Evolutionary conservation across 2,329 filamentous ascomycete species (phyloP), one percentile per base, ranked within the genome.

Genomic region (Phialocephala subalpina): DNA sequence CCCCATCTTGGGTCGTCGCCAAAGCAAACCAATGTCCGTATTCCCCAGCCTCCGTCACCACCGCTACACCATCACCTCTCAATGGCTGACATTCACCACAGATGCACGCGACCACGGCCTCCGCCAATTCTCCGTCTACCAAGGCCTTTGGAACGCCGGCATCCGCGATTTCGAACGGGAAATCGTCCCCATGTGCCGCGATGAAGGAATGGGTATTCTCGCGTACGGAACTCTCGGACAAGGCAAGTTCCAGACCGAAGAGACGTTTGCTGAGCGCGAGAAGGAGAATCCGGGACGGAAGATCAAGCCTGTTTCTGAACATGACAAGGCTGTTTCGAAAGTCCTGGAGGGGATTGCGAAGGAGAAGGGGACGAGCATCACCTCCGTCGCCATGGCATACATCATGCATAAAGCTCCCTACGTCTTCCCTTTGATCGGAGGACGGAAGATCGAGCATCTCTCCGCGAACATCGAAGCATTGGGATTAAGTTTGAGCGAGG

Each of bases 1-100:
- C 86, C 0, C 90, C 90, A 0, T 90, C 90, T 18, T 92, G 90
- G 90, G 77, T 90, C 11, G 88, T 90, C 8, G 83, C 82, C 74
- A 87, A 87, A 74, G 86, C 86, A 11, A 90, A 90, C 64, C 82
- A 88, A 73, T 90, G n/a, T n/a, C n/a, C n/a, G n/a, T n/a, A n/a
- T n/a, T n/a, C n/a, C n/a, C n/a, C n/a, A n/a, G n/a, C n/a, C n/a
- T n/a, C n/a, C n/a, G n/a, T n/a, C n/a, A n/a, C n/a, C n/a, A n/a
- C n/a, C n/a, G n/a, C n/a, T n/a, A n/a, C n/a, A n/a, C n/a, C n/a
- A n/a, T n/a, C n/a, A n/a, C n/a, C n/a, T n/a, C n/a, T n/a, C n/a
- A n/a, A n/a, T n/a, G n/a, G n/a, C n/a, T n/a, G n/a, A n/a, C n/a
- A n/a, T n/a, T n/a, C n/a, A n/a, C n/a, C n/a, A n/a, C n/a, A n/a